Evolutionary conservation across 2,329 filamentous ascomycete genomes (phyloP).

Genomic region (Exophiala dermatitidis): DNA sequence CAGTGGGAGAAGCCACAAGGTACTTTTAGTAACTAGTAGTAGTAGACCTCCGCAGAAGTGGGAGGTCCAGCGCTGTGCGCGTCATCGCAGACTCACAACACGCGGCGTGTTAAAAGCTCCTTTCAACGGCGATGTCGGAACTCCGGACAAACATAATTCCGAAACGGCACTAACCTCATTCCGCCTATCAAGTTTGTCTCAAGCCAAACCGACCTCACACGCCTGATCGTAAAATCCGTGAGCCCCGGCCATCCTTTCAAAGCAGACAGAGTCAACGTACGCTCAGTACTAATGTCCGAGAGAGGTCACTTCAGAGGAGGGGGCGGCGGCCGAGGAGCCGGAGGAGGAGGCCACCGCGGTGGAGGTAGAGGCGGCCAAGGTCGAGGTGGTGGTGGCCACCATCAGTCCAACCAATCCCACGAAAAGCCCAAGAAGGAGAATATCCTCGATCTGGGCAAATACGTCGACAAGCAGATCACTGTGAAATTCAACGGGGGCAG

Average conservation of each 20-base stretch:
- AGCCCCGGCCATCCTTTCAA: neutral
- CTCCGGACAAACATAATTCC: too few relatives aligned
- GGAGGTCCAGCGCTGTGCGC: too few relatives aligned
- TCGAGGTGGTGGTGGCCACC: slow-evolving; percentile 41
- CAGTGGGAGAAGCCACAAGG: too few relatives aligned
- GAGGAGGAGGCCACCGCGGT: slow-evolving; percentile 39
- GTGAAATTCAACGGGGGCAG: slow-evolving; percentile 96
- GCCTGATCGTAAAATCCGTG: too few relatives aligned
- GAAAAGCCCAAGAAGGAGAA: slow-evolving; percentile 97
- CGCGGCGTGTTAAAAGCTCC: too few relatives aligned
- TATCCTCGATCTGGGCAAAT: slow-evolving; percentile 89
- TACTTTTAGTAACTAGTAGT: too few relatives aligned
- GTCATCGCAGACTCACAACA: too few relatives aligned
- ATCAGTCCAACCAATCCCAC: slow-evolving; percentile 45
- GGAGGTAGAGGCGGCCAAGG: slow-evolving; percentile 30
- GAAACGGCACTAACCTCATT: too few relatives aligned
- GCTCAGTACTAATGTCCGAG: slow-evolving; percentile 34
- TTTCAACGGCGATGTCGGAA: too few relatives aligned
- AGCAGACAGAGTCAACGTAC: neutral
- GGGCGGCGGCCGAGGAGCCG: slow-evolving; percentile 36
- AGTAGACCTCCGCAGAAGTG: too few relatives aligned
- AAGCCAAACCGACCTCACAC: too few relatives aligned
- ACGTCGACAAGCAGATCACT: slow-evolving; percentile 91
- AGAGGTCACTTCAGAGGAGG: slow-evolving; percentile 44
- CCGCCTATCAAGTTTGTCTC: too few relatives aligned